phyloP scores from a whole-genome alignment of 768 basidiomycete genomes.

The Rhodotorula babjevae region DNA sequence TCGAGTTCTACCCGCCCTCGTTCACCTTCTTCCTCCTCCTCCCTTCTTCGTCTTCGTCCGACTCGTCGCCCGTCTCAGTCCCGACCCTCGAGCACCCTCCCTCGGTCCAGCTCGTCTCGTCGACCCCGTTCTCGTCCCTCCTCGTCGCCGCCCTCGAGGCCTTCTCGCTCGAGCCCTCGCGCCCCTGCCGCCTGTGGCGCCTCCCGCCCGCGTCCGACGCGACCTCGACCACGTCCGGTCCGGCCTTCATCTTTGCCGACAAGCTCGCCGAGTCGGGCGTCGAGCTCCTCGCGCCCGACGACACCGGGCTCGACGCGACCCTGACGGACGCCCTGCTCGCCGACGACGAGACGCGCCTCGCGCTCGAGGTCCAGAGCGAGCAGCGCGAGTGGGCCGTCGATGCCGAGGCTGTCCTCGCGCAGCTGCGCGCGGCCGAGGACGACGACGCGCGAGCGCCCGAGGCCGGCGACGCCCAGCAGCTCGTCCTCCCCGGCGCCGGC shows the following conservation, averaged over 20 bases:
- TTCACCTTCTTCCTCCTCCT: slow-evolving; percentile 58
- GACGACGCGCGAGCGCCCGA: not conserved
- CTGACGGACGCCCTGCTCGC: slow-evolving; percentile 30
- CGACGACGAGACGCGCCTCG: slow-evolving; percentile 25
- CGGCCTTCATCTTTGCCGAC: slow-evolving; percentile 38
- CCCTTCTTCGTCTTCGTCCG: slow-evolving; percentile 45
- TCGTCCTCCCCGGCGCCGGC: slow-evolving; percentile 50
- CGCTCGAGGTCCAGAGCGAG: slow-evolving; percentile 27
- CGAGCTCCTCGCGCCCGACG: slow-evolving; percentile 22
- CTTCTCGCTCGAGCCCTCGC: slow-evolving; percentile 26
- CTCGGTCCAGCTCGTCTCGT: slow-evolving; percentile 55
- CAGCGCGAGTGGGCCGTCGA: slow-evolving; percentile 36
- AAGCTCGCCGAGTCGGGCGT: slow-evolving; percentile 22
- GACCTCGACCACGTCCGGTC: slow-evolving; percentile 45
- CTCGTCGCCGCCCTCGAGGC: slow-evolving; percentile 43
- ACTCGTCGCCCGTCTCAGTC: slow-evolving; percentile 44
- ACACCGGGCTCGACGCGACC: not conserved
- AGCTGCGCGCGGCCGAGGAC: slow-evolving; percentile 42
- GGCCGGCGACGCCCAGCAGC: not conserved
- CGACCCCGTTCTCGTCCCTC: slow-evolving; percentile 51
- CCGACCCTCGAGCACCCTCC: slow-evolving; percentile 34
- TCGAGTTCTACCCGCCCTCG: slow-evolving; percentile 70
- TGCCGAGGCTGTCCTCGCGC: slow-evolving; percentile 2
- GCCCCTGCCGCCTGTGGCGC: slow-evolving; percentile 60
- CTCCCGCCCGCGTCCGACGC: slow-evolving; percentile 44